Percentiles rank a stretch among this genome's conserved stretches.
Conservation (phyloP, 1,139 yeast species). For the Blastobotrys persicus region DNA sequence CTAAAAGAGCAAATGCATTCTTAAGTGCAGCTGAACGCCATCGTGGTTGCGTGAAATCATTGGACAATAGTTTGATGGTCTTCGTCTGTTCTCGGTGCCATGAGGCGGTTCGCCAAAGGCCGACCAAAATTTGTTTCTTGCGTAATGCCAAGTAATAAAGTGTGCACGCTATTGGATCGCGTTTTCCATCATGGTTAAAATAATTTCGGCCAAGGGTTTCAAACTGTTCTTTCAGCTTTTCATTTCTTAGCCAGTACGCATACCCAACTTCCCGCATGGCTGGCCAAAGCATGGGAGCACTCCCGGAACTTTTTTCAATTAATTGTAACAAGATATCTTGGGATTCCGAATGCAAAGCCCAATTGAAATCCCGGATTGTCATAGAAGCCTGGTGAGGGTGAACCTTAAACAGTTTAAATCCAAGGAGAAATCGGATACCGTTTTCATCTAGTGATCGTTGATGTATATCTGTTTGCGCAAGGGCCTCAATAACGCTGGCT, state of each 20-base stretch:
- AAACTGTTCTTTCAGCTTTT: slow-evolving; percentile 50
- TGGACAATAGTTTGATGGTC: slow-evolving; percentile 69
- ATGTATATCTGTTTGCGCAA: slow-evolving; percentile 52
- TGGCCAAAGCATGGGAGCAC: slow-evolving; percentile 55
- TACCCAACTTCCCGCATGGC: slow-evolving; percentile 61
- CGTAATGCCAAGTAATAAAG: slow-evolving; percentile 73
- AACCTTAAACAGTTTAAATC: slow-evolving; percentile 64
- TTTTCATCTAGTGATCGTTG: slow-evolving; percentile 61
- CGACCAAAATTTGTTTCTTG: slow-evolving; percentile 72
- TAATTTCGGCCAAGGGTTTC: slow-evolving; percentile 66
- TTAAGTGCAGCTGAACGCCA: slow-evolving; percentile 90
- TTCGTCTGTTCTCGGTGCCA: slow-evolving; percentile 81
- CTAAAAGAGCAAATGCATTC: slow-evolving; percentile 85
- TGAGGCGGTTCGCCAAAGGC: slow-evolving; percentile 77
- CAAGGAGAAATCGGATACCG: slow-evolving; percentile 70
- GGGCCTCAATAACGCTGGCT: slow-evolving; percentile 63
- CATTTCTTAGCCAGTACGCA: slow-evolving; percentile 68
- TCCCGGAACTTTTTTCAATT: slow-evolving; percentile 45
- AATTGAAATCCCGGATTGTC: slow-evolving; percentile 75
- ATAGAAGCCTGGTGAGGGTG: slow-evolving; percentile 52
- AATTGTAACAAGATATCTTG: slow-evolving; percentile 61
- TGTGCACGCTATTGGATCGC: slow-evolving; percentile 75
- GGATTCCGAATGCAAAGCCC: slow-evolving; percentile 85
- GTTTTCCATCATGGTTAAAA: slow-evolving; percentile 37
- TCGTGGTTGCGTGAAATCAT: slow-evolving; percentile 69